phyloP scores from a whole-genome alignment of 345 rosid species.

The Euclidium syriacum region DNA sequence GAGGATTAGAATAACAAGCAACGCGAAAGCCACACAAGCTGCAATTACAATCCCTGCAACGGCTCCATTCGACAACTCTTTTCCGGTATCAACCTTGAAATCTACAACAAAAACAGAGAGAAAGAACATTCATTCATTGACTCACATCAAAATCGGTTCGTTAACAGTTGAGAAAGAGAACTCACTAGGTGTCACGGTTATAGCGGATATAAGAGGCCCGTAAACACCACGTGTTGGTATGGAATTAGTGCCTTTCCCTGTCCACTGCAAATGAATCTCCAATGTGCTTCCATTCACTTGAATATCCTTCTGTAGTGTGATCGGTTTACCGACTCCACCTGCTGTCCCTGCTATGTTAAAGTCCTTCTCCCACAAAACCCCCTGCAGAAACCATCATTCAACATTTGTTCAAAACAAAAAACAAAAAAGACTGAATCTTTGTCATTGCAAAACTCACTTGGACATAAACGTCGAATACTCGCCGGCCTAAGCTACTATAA shows the following conservation, averaged over 20 bases:
- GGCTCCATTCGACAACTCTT: conserved; percentile 51
- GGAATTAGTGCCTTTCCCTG: conserved; percentile 71
- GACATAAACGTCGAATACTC: conserved; percentile 69
- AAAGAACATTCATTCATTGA: neutral
- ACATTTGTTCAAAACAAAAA: no score
- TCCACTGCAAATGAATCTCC: conserved; percentile 74
- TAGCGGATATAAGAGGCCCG: conserved; percentile 90
- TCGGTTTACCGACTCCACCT: conserved; percentile 57
- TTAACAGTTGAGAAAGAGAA: neutral
- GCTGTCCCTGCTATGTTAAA: conserved; percentile 68
- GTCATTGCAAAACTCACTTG: conserved; percentile 43
- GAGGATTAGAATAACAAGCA: conserved; percentile 41
- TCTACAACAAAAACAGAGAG: conserved; percentile 37
- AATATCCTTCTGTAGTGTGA: conserved; percentile 26
- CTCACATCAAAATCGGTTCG: neutral
- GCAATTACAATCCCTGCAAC: conserved; percentile 65
- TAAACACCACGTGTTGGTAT: conserved; percentile 63
- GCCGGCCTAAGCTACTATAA: conserved; percentile 59
- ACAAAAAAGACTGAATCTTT: no score
- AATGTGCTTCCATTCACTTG: conserved; percentile 56
- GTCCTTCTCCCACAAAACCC: conserved; percentile 41
- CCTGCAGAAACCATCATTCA: no score
- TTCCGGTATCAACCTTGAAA: conserved; percentile 49
- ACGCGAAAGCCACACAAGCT: conserved; percentile 33
- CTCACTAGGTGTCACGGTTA: conserved; percentile 72